Percentiles rank a stretch among this genome's conserved stretches.
These are phyloP conservation scores for Saccharata proteae DNA, from an alignment of 2,329 filamentous ascomycete genomes.

Conservation along the genomic window DNA sequence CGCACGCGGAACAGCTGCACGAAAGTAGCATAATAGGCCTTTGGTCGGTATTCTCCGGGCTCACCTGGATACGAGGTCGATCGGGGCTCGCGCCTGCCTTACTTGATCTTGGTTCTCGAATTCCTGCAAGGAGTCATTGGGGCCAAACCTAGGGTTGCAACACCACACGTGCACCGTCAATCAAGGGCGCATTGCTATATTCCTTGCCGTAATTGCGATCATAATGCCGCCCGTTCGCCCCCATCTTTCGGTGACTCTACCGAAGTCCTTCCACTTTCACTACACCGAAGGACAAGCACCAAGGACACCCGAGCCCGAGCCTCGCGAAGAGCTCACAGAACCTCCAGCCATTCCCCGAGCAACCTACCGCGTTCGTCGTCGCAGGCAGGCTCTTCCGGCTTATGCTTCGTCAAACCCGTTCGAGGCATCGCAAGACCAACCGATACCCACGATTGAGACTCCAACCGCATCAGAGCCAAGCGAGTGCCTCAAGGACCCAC, in stretches of 20 bases:
- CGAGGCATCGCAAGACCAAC: slow-evolving; percentile 17
- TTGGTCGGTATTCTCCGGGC: too few species aligned
- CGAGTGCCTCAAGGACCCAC: slow-evolving; percentile 11
- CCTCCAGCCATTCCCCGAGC: slow-evolving; percentile 35
- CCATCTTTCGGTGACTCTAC: slow-evolving; percentile 37
- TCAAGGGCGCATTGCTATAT: too few species aligned
- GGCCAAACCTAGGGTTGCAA: too few species aligned
- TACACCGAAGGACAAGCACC: slow-evolving; percentile 33
- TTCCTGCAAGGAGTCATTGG: too few species aligned
- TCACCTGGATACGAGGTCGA: too few species aligned
- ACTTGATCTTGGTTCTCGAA: too few species aligned
- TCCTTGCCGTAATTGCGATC: too few species aligned
- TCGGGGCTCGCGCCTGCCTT: too few species aligned
- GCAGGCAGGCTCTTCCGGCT: slow-evolving; percentile 24
- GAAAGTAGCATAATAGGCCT: too few species aligned
- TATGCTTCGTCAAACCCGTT: slow-evolving; percentile 14
- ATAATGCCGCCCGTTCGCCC: slow-evolving; percentile 33
- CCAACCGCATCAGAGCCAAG: slow-evolving; percentile 29
- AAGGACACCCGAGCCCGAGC: slow-evolving; percentile 33
- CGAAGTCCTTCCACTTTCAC: slow-evolving; percentile 38
- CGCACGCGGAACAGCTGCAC: too few species aligned
- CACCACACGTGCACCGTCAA: too few species aligned
- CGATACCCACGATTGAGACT: slow-evolving; percentile 39
- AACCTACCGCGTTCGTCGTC: slow-evolving; percentile 36
- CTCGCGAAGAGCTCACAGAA: slow-evolving; percentile 20